Evolutionary conservation across 345 rosid species (phyloP), one percentile per base, ranked within the genome.

Genomic region (Sapria himalayana): DNA sequence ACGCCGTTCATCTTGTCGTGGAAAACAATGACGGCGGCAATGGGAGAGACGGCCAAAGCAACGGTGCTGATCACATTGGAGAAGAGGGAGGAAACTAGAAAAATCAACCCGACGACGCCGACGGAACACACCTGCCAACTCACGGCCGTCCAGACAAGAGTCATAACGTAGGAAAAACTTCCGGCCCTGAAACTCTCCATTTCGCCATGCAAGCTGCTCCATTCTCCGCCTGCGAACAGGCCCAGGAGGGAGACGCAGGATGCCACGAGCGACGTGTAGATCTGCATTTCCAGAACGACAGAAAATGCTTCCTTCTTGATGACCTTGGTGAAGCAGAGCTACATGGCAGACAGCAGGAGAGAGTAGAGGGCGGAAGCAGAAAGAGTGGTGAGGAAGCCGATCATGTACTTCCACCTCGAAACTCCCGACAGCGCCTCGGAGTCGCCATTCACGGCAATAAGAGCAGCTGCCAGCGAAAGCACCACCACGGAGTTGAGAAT

Each of bases 291-390:
- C 52, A 78, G 38, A 35, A 69, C 82, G 32, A 62, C 70, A 2
- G 51, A 48, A 50, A 68, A 73, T 0, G 71, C 64, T 40, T 66
- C 74, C 71, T 43, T 59, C 41, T 58, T 70, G 39, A 71, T 33
- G 34, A 85, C 46, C 55, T 71, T 78, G 55, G 75, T 70, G 50
- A 86, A 86, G 21, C 78, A 52, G 33, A 62, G 60, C 55, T 86
- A 89, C 79, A 76, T 71, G 14, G 78, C 76, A 25, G 92, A 86
- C 22, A 81, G 85, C 56, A 73, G 22, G 33, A 81, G 94, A 43
- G 92, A 71, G 63, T 81, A 86, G 9, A 81, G 9, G 7, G 81
- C 76, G 0, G 94, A 81, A 23, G 89, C 97, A 13, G 48, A 53
- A 15, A 81, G 41, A 1, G 89, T 70, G 48, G 56, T 56, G 2